A percentile compares a stretch with the other conserved stretches of the same genome.
Evolutionary conservation across 1,284 basidiomycete species (phyloP).

Genomic region (Trichosporon sp.): DNA sequence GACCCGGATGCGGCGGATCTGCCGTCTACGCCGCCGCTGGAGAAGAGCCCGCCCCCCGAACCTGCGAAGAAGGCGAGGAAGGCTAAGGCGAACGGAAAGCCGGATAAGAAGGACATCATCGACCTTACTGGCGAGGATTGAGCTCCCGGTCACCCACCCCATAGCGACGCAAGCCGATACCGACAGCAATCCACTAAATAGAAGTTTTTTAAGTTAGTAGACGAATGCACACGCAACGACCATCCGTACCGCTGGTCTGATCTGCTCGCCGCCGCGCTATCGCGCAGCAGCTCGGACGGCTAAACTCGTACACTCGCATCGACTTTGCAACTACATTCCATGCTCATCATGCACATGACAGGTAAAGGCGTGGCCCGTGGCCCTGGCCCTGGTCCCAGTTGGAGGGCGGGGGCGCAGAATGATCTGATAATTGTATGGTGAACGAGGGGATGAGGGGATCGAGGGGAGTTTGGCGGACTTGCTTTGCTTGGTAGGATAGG

Average conservation of each 20-base stretch:
- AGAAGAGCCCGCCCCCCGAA: neutral
- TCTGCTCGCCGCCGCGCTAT: too few relatives aligned
- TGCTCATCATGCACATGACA: conserved; percentile 31
- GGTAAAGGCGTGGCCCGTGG: neutral
- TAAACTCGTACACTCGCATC: conserved; percentile 18
- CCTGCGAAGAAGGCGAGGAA: neutral
- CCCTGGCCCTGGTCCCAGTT: neutral
- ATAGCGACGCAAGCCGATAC: neutral
- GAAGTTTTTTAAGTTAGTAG: neutral
- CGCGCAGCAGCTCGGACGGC: too few relatives aligned
- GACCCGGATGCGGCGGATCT: conserved; percentile 46
- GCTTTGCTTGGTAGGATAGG: neutral
- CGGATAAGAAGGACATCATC: neutral
- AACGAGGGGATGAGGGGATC: neutral
- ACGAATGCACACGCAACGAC: neutral
- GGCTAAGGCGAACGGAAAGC: neutral
- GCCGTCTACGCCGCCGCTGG: neutral
- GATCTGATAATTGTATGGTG: conserved; percentile 19
- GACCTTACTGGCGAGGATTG: conserved; percentile 14
- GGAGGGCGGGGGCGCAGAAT: neutral
- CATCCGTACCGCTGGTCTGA: too few relatives aligned
- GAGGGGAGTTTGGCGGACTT: neutral
- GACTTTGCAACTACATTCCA: conserved; percentile 25
- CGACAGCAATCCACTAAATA: neutral
- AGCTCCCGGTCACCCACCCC: too few relatives aligned